phyloP scores from a whole-genome alignment of 148 eudicot species.

The Gaultheria prostrata region DNA sequence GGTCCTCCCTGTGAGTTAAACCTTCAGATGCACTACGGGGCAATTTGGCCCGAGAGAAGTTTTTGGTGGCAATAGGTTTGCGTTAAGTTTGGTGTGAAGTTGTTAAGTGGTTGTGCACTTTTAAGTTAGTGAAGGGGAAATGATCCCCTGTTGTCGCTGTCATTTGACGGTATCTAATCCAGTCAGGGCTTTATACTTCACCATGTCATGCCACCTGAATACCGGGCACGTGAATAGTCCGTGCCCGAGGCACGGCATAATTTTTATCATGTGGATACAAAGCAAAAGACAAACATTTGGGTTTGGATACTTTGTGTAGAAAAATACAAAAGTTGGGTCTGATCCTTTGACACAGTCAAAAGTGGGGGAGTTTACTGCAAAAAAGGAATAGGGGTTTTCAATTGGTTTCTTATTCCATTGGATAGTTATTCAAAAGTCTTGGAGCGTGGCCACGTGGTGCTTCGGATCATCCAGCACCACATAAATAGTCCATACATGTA shows the following conservation, averaged over 20 bases:
- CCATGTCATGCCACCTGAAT: not conserved
- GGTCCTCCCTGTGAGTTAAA: not conserved
- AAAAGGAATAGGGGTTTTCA: not conserved
- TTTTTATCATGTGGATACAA: not conserved
- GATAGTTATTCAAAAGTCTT: too few relatives aligned
- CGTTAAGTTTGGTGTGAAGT: slow-evolving; percentile 16
- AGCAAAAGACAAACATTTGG: not conserved
- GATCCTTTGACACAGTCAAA: not conserved
- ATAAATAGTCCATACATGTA: too few relatives aligned
- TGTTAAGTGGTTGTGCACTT: slow-evolving; percentile 13
- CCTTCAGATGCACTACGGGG: not conserved
- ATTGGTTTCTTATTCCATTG: not conserved
- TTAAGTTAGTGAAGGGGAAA: not conserved
- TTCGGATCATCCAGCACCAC: too few relatives aligned
- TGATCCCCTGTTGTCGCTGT: slow-evolving; percentile 5
- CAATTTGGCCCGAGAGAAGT: not conserved
- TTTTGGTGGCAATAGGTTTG: slow-evolving; percentile 6
- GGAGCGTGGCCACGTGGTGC: too few relatives aligned
- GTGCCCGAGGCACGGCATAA: not conserved
- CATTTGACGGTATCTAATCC: too few relatives aligned
- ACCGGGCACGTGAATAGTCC: not conserved
- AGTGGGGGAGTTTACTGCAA: not conserved
- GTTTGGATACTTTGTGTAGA: not conserved
- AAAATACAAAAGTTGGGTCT: not conserved
- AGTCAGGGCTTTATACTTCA: not conserved